Percentiles rank a stretch among this genome's conserved stretches.
phyloP scores from a whole-genome alignment of 305 asterid genomes.

The Fraxinus baroniana region DNA sequence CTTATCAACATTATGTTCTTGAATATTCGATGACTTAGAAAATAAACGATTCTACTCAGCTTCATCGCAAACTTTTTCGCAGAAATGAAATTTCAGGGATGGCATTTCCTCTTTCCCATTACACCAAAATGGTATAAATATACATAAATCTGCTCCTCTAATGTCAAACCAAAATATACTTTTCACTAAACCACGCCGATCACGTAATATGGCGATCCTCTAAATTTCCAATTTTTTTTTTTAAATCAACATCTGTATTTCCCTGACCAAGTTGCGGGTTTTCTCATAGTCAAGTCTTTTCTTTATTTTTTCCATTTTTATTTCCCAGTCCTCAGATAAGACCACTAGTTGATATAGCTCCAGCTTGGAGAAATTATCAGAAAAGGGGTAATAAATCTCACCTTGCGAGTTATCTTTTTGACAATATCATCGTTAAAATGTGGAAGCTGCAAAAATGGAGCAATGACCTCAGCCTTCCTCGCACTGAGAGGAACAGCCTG shows the following conservation, averaged over 20 bases:
- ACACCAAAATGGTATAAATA: background rate
- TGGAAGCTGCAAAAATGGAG: conserved; percentile 92
- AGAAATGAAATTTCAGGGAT: conserved; percentile 6
- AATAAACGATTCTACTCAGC: background rate
- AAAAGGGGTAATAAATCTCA: conserved; percentile 22
- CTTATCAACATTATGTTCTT: background rate
- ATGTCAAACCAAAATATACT: background rate
- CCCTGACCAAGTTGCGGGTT: background rate
- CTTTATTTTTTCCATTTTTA: background rate
- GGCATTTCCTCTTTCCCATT: conserved; percentile 13
- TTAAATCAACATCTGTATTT: background rate
- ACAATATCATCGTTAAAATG: conserved; percentile 71
- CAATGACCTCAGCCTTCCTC: conserved; percentile 73
- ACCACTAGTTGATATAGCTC: background rate
- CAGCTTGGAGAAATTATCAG: background rate
- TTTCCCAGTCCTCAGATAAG: conserved; percentile 1
- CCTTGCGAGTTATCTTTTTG: conserved; percentile 73
- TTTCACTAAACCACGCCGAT: conserved; percentile 7
- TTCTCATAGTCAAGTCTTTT: background rate
- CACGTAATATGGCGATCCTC: conserved; percentile 1
- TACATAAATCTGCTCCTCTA: background rate
- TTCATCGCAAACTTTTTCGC: background rate
- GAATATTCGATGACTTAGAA: background rate
- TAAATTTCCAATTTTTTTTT: background rate
- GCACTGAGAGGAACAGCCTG: conserved; percentile 94